Conservation (phyloP, 2,329 filamentous ascomycete species). For the Aureobasidium sp. region DNA sequence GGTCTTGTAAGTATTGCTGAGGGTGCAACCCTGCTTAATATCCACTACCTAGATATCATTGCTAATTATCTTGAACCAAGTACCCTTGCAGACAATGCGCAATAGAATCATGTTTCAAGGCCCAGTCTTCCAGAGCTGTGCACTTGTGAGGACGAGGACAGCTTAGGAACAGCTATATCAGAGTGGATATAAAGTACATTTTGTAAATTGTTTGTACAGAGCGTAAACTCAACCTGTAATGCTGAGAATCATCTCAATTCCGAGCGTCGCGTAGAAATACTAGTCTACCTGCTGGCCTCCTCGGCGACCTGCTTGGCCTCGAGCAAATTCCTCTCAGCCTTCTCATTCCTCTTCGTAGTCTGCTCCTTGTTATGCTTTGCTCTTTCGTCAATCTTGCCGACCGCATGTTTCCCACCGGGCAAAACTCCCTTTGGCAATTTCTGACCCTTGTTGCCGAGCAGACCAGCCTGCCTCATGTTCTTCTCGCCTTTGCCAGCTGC, state of each 20-base stretch:
- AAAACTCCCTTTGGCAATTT: conserved; percentile 29
- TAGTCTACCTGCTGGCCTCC: conserved; percentile 5
- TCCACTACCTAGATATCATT: too few species aligned
- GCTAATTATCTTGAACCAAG: too few species aligned
- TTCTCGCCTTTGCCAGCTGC: conserved; percentile 26
- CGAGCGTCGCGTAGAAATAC: too few species aligned
- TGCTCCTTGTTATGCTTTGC: conserved; percentile 26
- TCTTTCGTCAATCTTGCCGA: conserved; percentile 26
- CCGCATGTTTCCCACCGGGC: conserved; percentile 27
- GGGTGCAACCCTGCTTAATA: too few species aligned
- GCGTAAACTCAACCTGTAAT: neutral
- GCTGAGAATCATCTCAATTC: neutral
- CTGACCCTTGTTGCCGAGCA: conserved; percentile 27
- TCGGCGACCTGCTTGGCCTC: conserved; percentile 25
- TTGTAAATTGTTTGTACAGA: neutral
- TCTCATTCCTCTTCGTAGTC: conserved; percentile 23
- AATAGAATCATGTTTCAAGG: too few species aligned
- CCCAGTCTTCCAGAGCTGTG: too few species aligned
- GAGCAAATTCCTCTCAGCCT: conserved; percentile 24
- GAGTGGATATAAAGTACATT: neutral
- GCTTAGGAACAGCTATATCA: too few species aligned
- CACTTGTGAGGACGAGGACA: too few species aligned
- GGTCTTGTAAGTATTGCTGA: too few species aligned
- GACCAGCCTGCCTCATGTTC: conserved; percentile 21
- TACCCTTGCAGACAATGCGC: too few species aligned